Evolutionary conservation across 192 early-diverging fungal genomes (phyloP).

Genomic region (Chytriomyces hyalinus): DNA sequence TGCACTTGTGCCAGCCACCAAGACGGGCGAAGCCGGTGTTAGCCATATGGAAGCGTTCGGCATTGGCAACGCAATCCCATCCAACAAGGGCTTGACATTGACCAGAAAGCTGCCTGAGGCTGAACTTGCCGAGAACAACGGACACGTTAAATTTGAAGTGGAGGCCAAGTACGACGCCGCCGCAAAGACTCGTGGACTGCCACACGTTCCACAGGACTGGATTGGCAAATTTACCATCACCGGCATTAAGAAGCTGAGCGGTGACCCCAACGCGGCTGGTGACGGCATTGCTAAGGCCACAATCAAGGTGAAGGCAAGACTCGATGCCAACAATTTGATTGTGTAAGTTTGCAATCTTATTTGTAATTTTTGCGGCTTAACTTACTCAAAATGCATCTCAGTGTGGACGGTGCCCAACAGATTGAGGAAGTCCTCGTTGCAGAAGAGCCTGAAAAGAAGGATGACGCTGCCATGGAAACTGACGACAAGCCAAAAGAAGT

Average conservation of each 20-base stretch:
- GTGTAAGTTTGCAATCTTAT: slow-evolving; percentile 14
- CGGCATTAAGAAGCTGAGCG: slow-evolving; percentile 69
- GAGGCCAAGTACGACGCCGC: slow-evolving; percentile 75
- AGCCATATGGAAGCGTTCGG: slow-evolving; percentile 87
- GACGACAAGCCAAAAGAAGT: slow-evolving; percentile 29
- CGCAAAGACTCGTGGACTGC: slow-evolving; percentile 58
- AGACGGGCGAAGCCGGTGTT: slow-evolving; percentile 71
- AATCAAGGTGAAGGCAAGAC: slow-evolving; percentile 89
- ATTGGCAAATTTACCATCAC: slow-evolving; percentile 88
- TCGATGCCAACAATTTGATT: slow-evolving; percentile 75
- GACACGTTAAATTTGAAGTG: slow-evolving; percentile 72
- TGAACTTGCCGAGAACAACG: slow-evolving; percentile 43
- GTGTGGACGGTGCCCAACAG: slow-evolving; percentile 82
- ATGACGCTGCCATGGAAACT: slow-evolving; percentile 43
- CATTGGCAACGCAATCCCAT: slow-evolving; percentile 84
- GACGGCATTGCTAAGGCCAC: slow-evolving; percentile 69
- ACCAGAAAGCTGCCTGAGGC: slow-evolving; percentile 71
- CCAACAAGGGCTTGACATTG: slow-evolving; percentile 90
- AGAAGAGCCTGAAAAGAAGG: slow-evolving; percentile 74
- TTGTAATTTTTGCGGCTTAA: slow-evolving; percentile 3
- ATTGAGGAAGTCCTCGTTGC: slow-evolving; percentile 81
- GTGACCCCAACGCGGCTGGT: slow-evolving; percentile 56
- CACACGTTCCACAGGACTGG: slow-evolving; percentile 73
- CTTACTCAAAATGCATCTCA: background rate
- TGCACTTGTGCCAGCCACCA: slow-evolving; percentile 50